Conservation (phyloP, 1,139 yeast species). For the Protomyces inundatus region DNA sequence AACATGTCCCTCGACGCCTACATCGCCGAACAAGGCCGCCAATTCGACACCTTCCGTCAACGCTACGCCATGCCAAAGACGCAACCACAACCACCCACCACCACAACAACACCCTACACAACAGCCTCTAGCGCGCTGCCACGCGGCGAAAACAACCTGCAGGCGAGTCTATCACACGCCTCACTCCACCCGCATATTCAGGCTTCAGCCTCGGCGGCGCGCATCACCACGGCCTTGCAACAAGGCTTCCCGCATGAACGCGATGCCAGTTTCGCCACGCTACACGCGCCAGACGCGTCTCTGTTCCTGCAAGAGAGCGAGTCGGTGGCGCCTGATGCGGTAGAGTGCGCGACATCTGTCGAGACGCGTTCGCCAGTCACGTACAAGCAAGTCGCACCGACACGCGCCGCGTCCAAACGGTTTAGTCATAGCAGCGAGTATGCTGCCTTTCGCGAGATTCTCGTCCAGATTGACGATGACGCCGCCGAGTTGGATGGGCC, state of each 20-base stretch:
- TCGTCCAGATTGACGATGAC: not conserved
- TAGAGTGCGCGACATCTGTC: not conserved
- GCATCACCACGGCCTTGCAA: not conserved
- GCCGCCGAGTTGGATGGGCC: too few species aligned
- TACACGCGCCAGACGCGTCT: not conserved
- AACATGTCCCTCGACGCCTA: conserved; percentile 22
- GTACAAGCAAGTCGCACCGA: not conserved
- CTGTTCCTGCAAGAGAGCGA: too few species aligned
- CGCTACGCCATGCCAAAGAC: not conserved
- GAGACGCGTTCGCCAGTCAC: not conserved
- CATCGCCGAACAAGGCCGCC: conserved; percentile 12
- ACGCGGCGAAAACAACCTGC: not conserved
- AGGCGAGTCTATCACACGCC: not conserved
- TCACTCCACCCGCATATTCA: not conserved
- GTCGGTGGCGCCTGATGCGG: not conserved
- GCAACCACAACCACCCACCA: not conserved
- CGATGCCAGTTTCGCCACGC: not conserved
- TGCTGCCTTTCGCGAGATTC: not conserved
- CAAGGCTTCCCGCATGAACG: not conserved
- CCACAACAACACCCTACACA: not conserved
- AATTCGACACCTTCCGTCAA: conserved; percentile 17
- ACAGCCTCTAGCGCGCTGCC: not conserved
- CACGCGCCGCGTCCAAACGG: not conserved
- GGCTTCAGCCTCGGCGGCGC: not conserved
- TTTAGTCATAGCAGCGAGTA: not conserved